Conservation (phyloP, 2,329 filamentous ascomycete genomes). For the Clonostachys solani region DNA sequence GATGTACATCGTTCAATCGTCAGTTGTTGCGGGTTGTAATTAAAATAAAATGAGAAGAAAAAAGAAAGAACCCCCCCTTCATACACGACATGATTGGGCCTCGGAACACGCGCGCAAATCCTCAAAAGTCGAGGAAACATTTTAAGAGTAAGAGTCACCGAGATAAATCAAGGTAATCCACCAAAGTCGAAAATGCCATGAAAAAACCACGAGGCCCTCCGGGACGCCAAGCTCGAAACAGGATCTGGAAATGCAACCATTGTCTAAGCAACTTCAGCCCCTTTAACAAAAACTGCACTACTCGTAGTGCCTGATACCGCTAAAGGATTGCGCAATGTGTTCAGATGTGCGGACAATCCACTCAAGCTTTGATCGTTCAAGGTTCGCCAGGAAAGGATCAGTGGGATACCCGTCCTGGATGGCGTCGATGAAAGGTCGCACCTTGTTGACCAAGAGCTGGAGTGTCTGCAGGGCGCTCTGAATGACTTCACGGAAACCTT, state of each 20-base stretch:
- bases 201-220: not conserved
- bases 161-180: too few species aligned
- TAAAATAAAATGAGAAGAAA: constrained; percentile 2
- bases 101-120: too few species aligned
- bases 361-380: constrained; percentile 30
- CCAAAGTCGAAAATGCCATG: too few species aligned
- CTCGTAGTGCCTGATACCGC: constrained; percentile 5
- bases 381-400: constrained; percentile 30
- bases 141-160: too few species aligned
- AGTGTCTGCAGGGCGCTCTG: constrained; percentile 32
- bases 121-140: too few species aligned
- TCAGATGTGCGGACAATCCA: constrained; percentile 30
- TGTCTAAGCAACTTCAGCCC: too few species aligned
- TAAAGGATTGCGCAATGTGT: constrained; percentile 25
- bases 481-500: constrained; percentile 26
- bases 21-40: not conserved
- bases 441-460: constrained; percentile 26
- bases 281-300: not conserved
- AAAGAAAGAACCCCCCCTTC: constrained; percentile 3
- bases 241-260: too few species aligned
- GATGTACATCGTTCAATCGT: too few species aligned
- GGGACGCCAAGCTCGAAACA: too few species aligned
- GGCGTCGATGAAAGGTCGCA: constrained; percentile 24
- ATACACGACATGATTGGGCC: constrained; percentile 1
- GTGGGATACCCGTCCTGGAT: constrained; percentile 30